These are phyloP conservation scores for Coemansia sp. DNA, from an alignment of 192 early-diverging fungal genomes.

Conservation along the genomic window DNA sequence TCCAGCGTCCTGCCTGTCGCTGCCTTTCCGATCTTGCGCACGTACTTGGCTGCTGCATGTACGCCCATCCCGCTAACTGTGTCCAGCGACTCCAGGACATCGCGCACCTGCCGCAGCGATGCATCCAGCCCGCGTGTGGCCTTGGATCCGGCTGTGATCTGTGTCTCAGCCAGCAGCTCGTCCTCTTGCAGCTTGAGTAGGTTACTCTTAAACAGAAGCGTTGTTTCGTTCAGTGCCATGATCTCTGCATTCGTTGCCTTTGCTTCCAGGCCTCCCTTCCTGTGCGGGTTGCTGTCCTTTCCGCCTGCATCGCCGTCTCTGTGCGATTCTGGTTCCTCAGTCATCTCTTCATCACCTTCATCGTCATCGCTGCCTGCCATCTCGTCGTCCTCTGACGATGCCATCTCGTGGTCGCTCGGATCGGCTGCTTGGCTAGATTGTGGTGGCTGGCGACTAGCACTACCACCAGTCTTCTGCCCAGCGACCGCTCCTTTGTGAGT, in stretches of 20 bases:
- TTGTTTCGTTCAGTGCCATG: slow-evolving; percentile 77
- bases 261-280: not conserved
- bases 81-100: slow-evolving; percentile 13
- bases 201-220: slow-evolving; percentile 84
- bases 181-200: slow-evolving; percentile 85
- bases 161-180: slow-evolving; percentile 34
- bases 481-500: not conserved
- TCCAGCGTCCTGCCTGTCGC: slow-evolving; percentile 3
- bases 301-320: slow-evolving; percentile 13
- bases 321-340: slow-evolving; percentile 1
- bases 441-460: not conserved
- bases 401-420: slow-evolving; percentile 36
- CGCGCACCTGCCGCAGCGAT: slow-evolving; percentile 58
- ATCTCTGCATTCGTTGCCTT: slow-evolving; percentile 78
- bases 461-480: too few species aligned
- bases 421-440: slow-evolving; percentile 46
- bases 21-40: slow-evolving; percentile 57
- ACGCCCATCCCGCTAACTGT: slow-evolving; percentile 23
- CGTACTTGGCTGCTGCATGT: slow-evolving; percentile 26
- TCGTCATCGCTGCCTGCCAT: not conserved
- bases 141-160: slow-evolving; percentile 18
- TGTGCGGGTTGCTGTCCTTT: slow-evolving; percentile 13
- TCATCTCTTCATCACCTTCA: slow-evolving; percentile 2
- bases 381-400: slow-evolving; percentile 49
- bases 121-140: slow-evolving; percentile 36